Evolutionary conservation across 2,329 filamentous ascomycete genomes (phyloP), one percentile per base, ranked within the genome.

Genomic region (Ophiostoma australiae): DNA sequence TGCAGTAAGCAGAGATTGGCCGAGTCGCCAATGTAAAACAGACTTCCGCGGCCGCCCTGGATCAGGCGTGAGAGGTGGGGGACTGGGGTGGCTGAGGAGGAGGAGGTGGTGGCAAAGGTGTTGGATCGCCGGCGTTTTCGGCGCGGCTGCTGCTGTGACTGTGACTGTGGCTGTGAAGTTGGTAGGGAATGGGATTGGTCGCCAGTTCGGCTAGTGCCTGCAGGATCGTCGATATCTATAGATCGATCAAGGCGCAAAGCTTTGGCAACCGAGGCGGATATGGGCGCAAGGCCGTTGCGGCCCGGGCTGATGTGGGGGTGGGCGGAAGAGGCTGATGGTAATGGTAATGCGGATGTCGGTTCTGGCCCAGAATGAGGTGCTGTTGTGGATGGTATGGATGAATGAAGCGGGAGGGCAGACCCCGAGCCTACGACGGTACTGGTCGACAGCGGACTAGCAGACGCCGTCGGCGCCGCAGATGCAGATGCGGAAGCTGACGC

Each of bases 11-110:
- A 78, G 6, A 80, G 39, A 4, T 78, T 79, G 8, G 78, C 78
- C 23, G 79, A 78, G 72, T 80, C 78, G n/a, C 79, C 78, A 37
- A 80, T 77, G 67, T 79, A 80, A 75, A 80, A 78, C 73, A 78
- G 78, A 39, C 76, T 77, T 20, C 77, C 78, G 48, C 77, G 75
- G 7, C 75, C 77, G 41, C 79, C 78, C 55, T 79, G 75, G 7
- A 80, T 74, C 13, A 80, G 75, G 0, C 78, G 75, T 10, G 79
- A 79, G 11, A 76, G 70, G 27, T 74, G 75, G 5, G 75, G 75
- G 20, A 76, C 75, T 15, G 66, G 67, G 0, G 73, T 69, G n/a
- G 70, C 63, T 3, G 68, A 27, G 41, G 68, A 39, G 2, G 61
- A 35, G 20, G 70, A 63, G 2, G 61, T 31, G 20, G 70, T 52